Conservation (phyloP, 148 eudicot species). For the Spergularia bocconei region DNA sequence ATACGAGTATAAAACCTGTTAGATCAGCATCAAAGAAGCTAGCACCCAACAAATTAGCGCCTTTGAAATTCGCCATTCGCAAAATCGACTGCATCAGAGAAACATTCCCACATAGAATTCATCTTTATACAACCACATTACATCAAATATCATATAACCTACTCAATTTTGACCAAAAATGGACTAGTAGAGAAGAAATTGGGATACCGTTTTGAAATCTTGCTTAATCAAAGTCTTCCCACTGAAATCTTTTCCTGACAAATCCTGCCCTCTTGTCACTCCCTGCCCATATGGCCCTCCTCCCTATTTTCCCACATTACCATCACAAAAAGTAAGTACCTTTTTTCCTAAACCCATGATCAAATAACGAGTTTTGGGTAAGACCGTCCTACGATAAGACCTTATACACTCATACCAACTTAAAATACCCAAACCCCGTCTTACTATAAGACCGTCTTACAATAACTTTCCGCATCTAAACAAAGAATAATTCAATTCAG, state of each 20-base stretch:
- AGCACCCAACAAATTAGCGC: conserved; percentile 85
- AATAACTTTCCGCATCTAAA: background rate
- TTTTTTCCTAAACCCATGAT: too few species aligned
- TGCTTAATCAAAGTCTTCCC: conserved; percentile 84
- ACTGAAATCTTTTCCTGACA: conserved; percentile 81
- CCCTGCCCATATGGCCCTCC: conserved; percentile 95
- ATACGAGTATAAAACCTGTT: conserved; percentile 60
- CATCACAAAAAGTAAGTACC: background rate
- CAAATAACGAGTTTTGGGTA: too few species aligned
- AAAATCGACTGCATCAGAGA: conserved; percentile 63
- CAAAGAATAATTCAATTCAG: background rate
- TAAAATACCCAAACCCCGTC: too few species aligned
- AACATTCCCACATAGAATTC: background rate
- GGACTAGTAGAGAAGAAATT: background rate
- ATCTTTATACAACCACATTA: background rate
- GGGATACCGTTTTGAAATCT: conserved; percentile 81
- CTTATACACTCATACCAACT: too few species aligned
- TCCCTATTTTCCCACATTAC: conserved; percentile 47
- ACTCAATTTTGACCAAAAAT: background rate
- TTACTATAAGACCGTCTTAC: background rate
- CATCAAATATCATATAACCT: background rate
- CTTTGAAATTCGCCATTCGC: conserved; percentile 87
- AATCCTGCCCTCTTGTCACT: conserved; percentile 98
- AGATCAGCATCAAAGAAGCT: conserved; percentile 99
- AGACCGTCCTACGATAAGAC: too few species aligned